phyloP scores from a whole-genome alignment of 169 alveolate species.

The Ichthyophthirius multifiliis region DNA sequence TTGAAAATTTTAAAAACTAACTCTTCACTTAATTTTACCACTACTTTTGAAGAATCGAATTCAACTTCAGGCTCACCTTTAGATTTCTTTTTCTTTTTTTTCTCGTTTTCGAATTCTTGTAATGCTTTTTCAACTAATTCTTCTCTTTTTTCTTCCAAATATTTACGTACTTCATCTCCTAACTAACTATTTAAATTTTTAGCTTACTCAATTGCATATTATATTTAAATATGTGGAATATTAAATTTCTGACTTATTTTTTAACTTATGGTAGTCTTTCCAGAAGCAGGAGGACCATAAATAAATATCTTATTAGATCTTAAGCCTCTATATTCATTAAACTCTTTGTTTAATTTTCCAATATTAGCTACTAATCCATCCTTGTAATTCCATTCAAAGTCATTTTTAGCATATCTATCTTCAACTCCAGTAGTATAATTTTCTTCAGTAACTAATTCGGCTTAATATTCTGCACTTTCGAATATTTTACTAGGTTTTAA shows the following conservation, averaged over 20 bases:
- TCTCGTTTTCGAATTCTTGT: constrained; percentile 43
- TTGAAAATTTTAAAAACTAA: constrained; percentile 43
- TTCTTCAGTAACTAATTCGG: constrained; percentile 69
- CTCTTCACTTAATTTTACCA: constrained; percentile 50
- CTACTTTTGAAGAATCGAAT: constrained; percentile 46
- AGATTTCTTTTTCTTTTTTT: constrained; percentile 65
- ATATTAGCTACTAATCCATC: constrained; percentile 78
- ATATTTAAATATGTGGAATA: constrained; percentile 71
- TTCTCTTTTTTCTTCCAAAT: constrained; percentile 30
- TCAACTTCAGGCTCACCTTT: constrained; percentile 56
- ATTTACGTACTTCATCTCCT: too few species aligned
- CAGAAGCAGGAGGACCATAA: constrained; percentile 89
- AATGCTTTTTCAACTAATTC: constrained; percentile 39
- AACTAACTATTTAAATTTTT: too few species aligned
- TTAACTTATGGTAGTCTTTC: constrained; percentile 70
- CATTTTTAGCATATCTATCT: too few species aligned
- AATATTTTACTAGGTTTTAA: constrained; percentile 66
- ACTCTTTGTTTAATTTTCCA: constrained; percentile 75
- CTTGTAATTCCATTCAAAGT: constrained; percentile 82
- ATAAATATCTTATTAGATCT: constrained; percentile 72
- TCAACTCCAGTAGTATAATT: too few species aligned
- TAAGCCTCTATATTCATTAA: constrained; percentile 71
- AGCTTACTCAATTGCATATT: constrained; percentile 58
- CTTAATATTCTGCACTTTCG: constrained; percentile 60
- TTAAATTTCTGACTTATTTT: constrained; percentile 74